Conservation (phyloP, 2,329 filamentous ascomycete species). For the Ophiocordyceps camponoti-saundersi region DNA sequence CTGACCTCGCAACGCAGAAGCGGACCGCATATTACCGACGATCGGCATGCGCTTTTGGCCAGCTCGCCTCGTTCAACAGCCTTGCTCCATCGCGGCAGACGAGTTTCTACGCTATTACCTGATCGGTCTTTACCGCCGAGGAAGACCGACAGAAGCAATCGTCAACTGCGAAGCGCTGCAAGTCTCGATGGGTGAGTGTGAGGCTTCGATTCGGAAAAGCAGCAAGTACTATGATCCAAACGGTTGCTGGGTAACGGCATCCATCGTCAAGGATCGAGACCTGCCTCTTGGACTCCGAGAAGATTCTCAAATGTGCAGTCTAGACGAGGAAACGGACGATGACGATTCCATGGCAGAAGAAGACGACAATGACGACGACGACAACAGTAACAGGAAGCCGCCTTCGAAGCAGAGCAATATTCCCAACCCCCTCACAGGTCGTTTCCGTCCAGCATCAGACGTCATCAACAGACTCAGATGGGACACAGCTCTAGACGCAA, state of each 20-base stretch:
- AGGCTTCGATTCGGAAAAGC: not conserved
- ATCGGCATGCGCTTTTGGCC: constrained; percentile 46
- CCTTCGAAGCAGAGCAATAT: constrained; percentile 6
- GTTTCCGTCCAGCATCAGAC: constrained; percentile 38
- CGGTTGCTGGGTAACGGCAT: not conserved
- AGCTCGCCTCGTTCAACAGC: constrained; percentile 31
- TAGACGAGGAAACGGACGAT: constrained; percentile 22
- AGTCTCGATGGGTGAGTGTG: not conserved
- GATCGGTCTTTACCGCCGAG: constrained; percentile 31
- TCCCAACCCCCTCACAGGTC: constrained; percentile 18
- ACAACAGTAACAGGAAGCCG: not conserved
- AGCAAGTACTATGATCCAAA: not conserved
- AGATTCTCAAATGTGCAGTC: constrained; percentile 18
- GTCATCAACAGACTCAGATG: constrained; percentile 43
- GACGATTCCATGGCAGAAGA: constrained; percentile 6
- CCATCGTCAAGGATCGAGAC: not conserved
- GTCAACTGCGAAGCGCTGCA: not conserved
- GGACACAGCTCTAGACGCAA: constrained; percentile 34
- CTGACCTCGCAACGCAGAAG: constrained; percentile 21
- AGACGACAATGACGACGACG: not conserved
- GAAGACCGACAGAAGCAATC: constrained; percentile 2
- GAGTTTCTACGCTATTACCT: constrained; percentile 47
- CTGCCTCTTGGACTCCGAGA: constrained; percentile 8
- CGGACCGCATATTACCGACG: constrained; percentile 32
- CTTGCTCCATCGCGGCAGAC: constrained; percentile 3